A percentile compares a stretch with the other conserved stretches of the same genome.
These are phyloP conservation scores for Aspergillus glaucus DNA, from an alignment of 2,329 filamentous ascomycete species.

Conservation along the genomic window DNA sequence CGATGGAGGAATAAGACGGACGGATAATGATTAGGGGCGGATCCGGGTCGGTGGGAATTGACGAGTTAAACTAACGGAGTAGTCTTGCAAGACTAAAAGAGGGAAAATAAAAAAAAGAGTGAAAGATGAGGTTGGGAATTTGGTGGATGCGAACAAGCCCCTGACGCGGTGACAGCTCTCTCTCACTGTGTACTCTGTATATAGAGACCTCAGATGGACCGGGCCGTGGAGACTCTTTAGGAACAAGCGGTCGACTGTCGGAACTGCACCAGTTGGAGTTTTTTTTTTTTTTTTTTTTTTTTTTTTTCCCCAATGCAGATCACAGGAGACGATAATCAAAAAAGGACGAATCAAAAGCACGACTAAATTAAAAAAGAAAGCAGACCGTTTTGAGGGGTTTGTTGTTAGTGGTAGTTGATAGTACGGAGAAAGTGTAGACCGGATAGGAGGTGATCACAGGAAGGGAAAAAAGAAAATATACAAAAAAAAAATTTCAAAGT, in stretches of 20 bases:
- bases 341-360: not conserved
- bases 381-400: not conserved
- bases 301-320: not conserved
- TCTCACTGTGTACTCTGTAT: conserved; percentile 8
- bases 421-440: too few species aligned
- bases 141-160: conserved; percentile 15
- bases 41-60: conserved; percentile 29
- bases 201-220: conserved; percentile 2
- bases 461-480: not conserved
- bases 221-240: conserved; percentile 19
- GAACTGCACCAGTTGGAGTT: not conserved
- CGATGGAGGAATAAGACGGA: conserved; percentile 9
- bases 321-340: not conserved
- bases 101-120: conserved; percentile 13
- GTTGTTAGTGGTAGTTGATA: not conserved
- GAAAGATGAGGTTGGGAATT: conserved; percentile 4
- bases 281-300: not conserved
- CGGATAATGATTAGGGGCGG: conserved; percentile 25
- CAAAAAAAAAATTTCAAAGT: not conserved
- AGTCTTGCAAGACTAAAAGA: conserved; percentile 10
- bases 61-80: conserved; percentile 8
- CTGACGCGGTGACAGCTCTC: conserved; percentile 33
- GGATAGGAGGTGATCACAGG: not conserved
- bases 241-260: conserved; percentile 1
- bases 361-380: not conserved